phyloP scores from a whole-genome alignment of 2,329 filamentous ascomycete species.

The Falciphora oryzae region DNA sequence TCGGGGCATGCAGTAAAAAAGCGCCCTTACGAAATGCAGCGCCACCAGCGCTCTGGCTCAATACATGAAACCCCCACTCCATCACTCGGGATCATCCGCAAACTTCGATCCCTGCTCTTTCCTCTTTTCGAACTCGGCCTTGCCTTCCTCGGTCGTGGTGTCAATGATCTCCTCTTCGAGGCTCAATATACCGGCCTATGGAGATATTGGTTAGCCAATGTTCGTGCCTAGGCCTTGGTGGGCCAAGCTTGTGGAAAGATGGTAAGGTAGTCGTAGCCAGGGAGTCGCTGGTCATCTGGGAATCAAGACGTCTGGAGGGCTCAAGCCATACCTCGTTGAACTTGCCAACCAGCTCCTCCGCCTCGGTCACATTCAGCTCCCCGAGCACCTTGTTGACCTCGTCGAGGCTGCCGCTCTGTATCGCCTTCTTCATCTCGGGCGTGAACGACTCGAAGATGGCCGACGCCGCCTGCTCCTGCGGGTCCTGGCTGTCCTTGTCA shows the following conservation, averaged over 20 bases:
- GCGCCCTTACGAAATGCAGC: too few relatives aligned
- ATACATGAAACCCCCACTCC: too few relatives aligned
- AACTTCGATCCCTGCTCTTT: slow-evolving; percentile 9
- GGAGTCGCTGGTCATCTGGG: background rate
- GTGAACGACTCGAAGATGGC: slow-evolving; percentile 79
- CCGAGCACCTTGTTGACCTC: slow-evolving; percentile 81
- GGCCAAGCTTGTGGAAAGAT: too few relatives aligned
- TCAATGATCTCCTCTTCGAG: slow-evolving; percentile 93
- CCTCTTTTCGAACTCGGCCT: slow-evolving; percentile 59
- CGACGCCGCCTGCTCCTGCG: slow-evolving; percentile 57
- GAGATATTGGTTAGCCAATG: background rate
- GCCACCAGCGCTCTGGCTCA: too few relatives aligned
- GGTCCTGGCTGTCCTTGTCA: slow-evolving; percentile 59
- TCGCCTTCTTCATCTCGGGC: slow-evolving; percentile 69
- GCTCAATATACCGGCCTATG: slow-evolving; percentile 50
- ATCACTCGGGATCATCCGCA: slow-evolving; percentile 6
- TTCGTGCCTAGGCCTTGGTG: background rate
- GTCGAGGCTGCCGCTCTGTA: slow-evolving; percentile 86
- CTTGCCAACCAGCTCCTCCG: slow-evolving; percentile 73
- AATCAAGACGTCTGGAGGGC: background rate
- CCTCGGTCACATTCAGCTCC: slow-evolving; percentile 77
- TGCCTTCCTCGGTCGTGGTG: slow-evolving; percentile 82
- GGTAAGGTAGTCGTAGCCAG: too few relatives aligned
- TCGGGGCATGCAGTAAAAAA: too few relatives aligned
- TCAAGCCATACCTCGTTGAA: slow-evolving; percentile 54